Conservation (phyloP, 106 monocot species). For the Allium sativum region DNA sequence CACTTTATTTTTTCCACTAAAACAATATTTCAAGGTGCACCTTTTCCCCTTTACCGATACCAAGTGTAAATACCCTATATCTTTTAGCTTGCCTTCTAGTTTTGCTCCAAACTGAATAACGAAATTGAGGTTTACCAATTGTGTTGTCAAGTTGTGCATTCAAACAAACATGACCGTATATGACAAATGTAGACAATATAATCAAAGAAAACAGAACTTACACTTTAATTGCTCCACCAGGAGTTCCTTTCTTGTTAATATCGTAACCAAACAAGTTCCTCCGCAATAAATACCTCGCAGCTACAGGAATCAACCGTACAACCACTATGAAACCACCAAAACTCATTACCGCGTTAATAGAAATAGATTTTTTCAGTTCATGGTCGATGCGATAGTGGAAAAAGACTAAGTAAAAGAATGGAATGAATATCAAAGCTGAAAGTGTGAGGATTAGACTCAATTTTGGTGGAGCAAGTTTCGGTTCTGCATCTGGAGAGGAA, state of each 20-base stretch:
- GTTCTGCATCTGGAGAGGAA: neutral
- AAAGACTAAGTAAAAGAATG: conserved; percentile 57
- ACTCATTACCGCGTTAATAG: conserved; percentile 68
- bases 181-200: neutral
- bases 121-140: too few species aligned
- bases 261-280: conserved; percentile 78
- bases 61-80: too few species aligned
- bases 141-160: too few species aligned
- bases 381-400: conserved; percentile 55
- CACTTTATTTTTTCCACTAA: too few species aligned
- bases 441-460: conserved; percentile 27
- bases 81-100: too few species aligned
- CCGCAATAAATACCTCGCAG: conserved; percentile 59
- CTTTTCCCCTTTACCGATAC: too few species aligned
- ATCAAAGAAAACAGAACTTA: conserved; percentile 20
- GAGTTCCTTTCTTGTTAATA: conserved; percentile 92
- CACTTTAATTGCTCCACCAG: conserved; percentile 75
- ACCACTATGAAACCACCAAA: conserved; percentile 50
- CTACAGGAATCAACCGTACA: conserved; percentile 64
- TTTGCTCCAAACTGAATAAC: too few species aligned
- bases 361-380: conserved; percentile 47
- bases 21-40: too few species aligned
- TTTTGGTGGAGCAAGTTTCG: conserved; percentile 47
- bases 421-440: conserved; percentile 29
- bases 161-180: too few species aligned